phyloP scores from a whole-genome alignment of 345 rosid species.

The Corchorus capsularis region DNA sequence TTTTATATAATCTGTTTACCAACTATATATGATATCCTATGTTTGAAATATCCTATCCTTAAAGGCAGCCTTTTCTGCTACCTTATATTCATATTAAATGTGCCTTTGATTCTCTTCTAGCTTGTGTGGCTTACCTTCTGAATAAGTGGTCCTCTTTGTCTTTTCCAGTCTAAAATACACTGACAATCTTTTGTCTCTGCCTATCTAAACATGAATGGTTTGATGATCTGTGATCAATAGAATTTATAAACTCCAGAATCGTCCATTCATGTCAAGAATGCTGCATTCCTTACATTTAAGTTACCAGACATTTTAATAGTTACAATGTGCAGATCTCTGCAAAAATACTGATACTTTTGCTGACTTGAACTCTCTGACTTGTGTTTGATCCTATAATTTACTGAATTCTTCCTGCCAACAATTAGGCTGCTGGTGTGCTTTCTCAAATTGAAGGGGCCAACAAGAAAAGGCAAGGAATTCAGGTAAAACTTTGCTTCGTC shows the following conservation, averaged over 20 bases:
- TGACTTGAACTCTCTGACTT: neutral
- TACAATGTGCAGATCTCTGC: neutral
- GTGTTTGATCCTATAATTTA: neutral
- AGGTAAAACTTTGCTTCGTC: constrained; percentile 45
- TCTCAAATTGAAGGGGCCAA: constrained; percentile 83
- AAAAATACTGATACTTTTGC: neutral
- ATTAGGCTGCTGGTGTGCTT: constrained; percentile 94
- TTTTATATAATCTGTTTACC: neutral
- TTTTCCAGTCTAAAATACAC: neutral
- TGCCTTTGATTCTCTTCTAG: neutral
- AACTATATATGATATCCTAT: neutral
- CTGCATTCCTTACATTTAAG: neutral
- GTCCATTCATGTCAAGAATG: neutral
- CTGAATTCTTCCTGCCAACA: constrained; percentile 16
- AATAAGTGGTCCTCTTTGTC: neutral
- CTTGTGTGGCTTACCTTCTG: neutral
- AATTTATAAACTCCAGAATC: neutral
- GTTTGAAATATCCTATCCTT: neutral
- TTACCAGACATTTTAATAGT: neutral
- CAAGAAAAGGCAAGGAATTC: constrained; percentile 79
- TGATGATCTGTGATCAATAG: neutral
- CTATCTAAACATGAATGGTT: neutral
- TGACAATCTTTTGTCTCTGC: neutral
- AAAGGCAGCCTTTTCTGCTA: neutral
- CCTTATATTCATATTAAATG: neutral